Evolutionary conservation across 164 flowering plant genomes (phyloP).

Genomic region (Liquidambar formosana): DNA sequence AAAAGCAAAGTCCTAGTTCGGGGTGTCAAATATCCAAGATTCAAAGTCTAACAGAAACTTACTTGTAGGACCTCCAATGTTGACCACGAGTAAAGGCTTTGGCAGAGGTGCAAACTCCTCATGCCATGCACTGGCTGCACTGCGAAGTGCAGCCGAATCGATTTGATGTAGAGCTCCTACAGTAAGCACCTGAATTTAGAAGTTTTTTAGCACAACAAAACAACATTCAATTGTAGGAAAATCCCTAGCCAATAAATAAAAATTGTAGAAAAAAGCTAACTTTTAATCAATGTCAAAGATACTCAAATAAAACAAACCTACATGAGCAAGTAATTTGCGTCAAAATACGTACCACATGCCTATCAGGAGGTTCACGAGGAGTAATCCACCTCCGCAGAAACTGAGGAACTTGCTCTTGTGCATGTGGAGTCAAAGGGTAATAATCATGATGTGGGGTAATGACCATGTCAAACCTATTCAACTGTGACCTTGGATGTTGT

Average conservation of each 20-base stretch:
- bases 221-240: neutral
- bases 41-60: conserved; percentile 11
- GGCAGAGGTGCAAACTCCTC: conserved; percentile 87
- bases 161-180: conserved; percentile 88
- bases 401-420: conserved; percentile 74
- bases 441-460: conserved; percentile 90
- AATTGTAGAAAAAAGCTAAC: no score
- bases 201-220: conserved; percentile 3
- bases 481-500: conserved; percentile 83
- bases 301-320: neutral
- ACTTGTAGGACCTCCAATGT: conserved; percentile 95
- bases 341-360: conserved; percentile 62
- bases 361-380: conserved; percentile 82
- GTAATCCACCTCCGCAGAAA: conserved; percentile 84
- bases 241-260: no score
- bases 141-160: conserved; percentile 74
- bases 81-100: conserved; percentile 88
- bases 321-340: neutral
- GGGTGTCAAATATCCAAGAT: no score
- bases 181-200: conserved; percentile 66
- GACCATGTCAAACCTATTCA: conserved; percentile 92
- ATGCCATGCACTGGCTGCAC: conserved; percentile 86
- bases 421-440: conserved; percentile 84
- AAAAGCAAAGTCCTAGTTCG: no score
- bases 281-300: neutral